phyloP scores from a whole-genome alignment of 805 yeast genomes.

The Ogataea siamensis region DNA sequence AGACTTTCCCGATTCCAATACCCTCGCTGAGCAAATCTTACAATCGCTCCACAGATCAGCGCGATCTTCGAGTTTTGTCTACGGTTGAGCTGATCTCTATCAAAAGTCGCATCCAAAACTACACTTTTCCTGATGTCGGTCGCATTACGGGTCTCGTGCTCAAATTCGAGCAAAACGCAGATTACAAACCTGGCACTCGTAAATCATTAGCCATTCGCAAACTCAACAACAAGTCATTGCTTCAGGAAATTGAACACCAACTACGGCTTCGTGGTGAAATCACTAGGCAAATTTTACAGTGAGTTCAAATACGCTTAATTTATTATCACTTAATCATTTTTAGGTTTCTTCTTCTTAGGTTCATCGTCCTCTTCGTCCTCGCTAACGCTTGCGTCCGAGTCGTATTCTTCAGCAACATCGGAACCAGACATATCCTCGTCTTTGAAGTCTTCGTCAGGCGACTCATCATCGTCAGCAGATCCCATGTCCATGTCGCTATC shows the following conservation, averaged over 20 bases:
- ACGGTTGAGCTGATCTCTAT: conserved; percentile 24
- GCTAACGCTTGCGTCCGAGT: conserved; percentile 52
- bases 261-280: conserved; percentile 17
- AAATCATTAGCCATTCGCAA: conserved; percentile 14
- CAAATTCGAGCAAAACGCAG: conserved; percentile 20
- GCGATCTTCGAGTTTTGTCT: conserved; percentile 12
- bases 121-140: conserved; percentile 19
- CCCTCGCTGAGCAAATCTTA: conserved; percentile 15
- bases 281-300: conserved; percentile 11
- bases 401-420: conserved; percentile 83
- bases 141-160: conserved; percentile 19
- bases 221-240: conserved; percentile 14
- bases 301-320: conserved; percentile 1
- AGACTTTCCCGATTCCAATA: conserved; percentile 11
- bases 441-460: conserved; percentile 84
- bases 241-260: conserved; percentile 20
- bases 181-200: conserved; percentile 11
- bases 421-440: conserved; percentile 36
- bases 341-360: conserved; percentile 31
- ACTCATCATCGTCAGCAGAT: conserved; percentile 78
- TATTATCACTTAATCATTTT: conserved; percentile 15
- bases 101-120: conserved; percentile 15
- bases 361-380: conserved; percentile 25
- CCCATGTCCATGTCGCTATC: conserved; percentile 58
- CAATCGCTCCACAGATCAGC: conserved; percentile 15